Evolutionary conservation across 768 basidiomycete species (phyloP).

Genomic region (Polyporus arcularius): DNA sequence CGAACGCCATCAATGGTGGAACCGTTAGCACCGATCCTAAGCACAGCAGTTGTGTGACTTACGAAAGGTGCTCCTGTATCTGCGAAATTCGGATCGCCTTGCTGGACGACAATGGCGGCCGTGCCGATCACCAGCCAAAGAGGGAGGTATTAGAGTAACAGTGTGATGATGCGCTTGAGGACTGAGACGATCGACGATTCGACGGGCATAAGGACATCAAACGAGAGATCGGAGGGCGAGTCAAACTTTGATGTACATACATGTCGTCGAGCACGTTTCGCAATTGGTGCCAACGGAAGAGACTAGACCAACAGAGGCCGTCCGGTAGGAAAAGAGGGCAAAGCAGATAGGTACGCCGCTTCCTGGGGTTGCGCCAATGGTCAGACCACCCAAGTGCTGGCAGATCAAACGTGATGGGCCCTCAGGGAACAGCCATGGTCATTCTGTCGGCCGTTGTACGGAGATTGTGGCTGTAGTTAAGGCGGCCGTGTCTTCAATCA

Average conservation of each 20-base stretch:
- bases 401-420: too few relatives aligned
- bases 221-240: neutral
- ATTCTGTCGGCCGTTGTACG: too few relatives aligned
- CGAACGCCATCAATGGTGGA: too few relatives aligned
- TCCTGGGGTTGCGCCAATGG: too few relatives aligned
- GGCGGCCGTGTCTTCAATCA: too few relatives aligned
- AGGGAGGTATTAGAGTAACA: neutral
- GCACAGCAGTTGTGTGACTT: neutral
- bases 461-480: too few relatives aligned
- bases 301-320: too few relatives aligned
- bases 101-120: neutral
- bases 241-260: neutral
- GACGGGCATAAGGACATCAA: neutral
- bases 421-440: too few relatives aligned
- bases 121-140: neutral
- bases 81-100: neutral
- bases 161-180: neutral
- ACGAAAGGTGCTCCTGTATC: neutral
- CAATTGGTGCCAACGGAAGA: neutral
- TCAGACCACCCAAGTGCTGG: too few relatives aligned
- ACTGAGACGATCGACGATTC: neutral
- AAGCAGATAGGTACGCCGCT: too few relatives aligned
- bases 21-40: neutral
- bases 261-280: neutral
- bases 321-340: too few relatives aligned